Conservation (phyloP, 2,329 filamentous ascomycete species). For the Colletotrichum australisinense region DNA sequence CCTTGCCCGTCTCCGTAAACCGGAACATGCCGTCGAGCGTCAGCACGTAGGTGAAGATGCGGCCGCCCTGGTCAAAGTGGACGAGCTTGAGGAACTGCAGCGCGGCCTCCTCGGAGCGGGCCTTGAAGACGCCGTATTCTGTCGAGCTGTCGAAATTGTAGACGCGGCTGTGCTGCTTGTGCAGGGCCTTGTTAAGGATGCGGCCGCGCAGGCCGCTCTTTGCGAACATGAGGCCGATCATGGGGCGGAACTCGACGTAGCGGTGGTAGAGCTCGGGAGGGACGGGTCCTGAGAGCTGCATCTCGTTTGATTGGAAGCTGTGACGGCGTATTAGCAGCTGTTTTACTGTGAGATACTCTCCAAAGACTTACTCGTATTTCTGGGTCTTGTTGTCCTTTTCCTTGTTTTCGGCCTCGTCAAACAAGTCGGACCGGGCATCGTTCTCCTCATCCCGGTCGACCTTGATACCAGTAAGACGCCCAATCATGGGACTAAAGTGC, state of each 20-base stretch:
- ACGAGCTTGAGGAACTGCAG: conserved; percentile 86
- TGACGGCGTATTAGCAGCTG: background rate
- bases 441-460: conserved; percentile 69
- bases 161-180: conserved; percentile 88
- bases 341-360: background rate
- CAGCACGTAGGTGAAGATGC: conserved; percentile 92
- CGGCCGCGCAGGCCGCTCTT: conserved; percentile 81
- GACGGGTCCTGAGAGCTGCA: conserved; percentile 87
- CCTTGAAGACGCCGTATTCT: conserved; percentile 74
- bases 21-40: conserved; percentile 88
- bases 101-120: conserved; percentile 77
- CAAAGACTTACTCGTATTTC: conserved; percentile 77
- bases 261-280: conserved; percentile 87
- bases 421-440: conserved; percentile 47
- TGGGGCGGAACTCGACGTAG: conserved; percentile 92
- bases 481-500: conserved; percentile 91
- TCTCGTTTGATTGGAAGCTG: conserved; percentile 92
- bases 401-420: conserved; percentile 37
- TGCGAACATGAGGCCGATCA: conserved; percentile 90
- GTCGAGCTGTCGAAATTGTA: conserved; percentile 90
- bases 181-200: conserved; percentile 84
- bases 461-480: conserved; percentile 80
- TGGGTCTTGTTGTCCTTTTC: conserved; percentile 67
- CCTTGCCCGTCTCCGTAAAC: conserved; percentile 95
- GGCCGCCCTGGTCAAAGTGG: conserved; percentile 86